phyloP scores from a whole-genome alignment of 2,329 filamentous ascomycete genomes.

The Akanthomyces muscarius region DNA sequence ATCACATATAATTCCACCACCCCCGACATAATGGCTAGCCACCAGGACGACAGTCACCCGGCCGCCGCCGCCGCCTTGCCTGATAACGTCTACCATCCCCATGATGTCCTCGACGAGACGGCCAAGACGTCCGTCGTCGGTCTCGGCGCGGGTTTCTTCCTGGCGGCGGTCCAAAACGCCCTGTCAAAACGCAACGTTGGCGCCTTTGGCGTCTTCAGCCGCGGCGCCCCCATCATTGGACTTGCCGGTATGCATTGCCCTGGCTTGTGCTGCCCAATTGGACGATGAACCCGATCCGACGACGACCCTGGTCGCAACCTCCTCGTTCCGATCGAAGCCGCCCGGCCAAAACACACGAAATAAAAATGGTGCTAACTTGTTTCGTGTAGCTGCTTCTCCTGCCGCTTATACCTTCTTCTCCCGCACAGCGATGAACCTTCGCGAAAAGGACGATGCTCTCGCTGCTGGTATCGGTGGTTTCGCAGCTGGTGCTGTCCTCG shows the following conservation, averaged over 20 bases:
- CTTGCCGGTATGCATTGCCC: conserved; percentile 31
- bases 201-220: conserved; percentile 73
- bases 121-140: conserved; percentile 62
- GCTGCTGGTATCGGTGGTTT: conserved; percentile 75
- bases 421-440: conserved; percentile 75
- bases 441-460: conserved; percentile 75
- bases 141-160: conserved; percentile 63
- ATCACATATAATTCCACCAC: conserved; percentile 5
- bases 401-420: conserved; percentile 74
- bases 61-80: conserved; percentile 17
- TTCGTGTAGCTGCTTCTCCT: conserved; percentile 53
- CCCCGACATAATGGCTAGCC: conserved; percentile 32
- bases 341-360: neutral
- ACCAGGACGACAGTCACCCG: conserved; percentile 27
- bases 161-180: conserved; percentile 81
- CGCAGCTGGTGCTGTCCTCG: conserved; percentile 67
- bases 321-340: neutral
- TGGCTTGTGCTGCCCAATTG: neutral
- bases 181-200: conserved; percentile 79
- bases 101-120: conserved; percentile 68
- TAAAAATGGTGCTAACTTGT: conserved; percentile 19
- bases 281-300: conserved; percentile 14
- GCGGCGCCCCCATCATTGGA: conserved; percentile 69
- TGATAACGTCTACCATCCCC: conserved; percentile 56
- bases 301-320: neutral